phyloP scores from a whole-genome alignment of 2,329 filamentous ascomycete species.

The Metarhizium anisopliae region DNA sequence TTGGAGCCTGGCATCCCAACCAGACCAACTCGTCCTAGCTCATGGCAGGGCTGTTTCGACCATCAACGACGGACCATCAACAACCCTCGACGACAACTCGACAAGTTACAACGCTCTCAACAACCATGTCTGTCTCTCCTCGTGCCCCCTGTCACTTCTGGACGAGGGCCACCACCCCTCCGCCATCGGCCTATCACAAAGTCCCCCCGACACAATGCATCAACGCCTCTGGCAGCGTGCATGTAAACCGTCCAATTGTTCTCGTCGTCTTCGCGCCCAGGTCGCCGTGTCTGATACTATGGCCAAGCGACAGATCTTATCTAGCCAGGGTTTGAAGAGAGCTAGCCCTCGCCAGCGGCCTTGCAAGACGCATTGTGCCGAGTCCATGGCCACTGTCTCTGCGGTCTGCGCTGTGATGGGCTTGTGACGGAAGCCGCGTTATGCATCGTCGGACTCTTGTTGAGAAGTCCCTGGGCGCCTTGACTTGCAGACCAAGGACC shows the following conservation, averaged over 20 bases:
- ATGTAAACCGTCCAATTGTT: constrained; percentile 10
- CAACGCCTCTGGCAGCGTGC: constrained; percentile 11
- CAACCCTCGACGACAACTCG: no score
- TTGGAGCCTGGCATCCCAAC: not conserved
- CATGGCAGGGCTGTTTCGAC: not conserved
- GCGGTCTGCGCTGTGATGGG: constrained; percentile 1
- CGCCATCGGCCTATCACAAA: constrained; percentile 5
- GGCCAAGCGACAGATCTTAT: not conserved
- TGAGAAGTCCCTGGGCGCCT: not conserved
- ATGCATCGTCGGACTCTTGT: not conserved
- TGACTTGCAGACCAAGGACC: not conserved
- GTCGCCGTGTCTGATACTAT: not conserved
- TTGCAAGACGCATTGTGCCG: not conserved
- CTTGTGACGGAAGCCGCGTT: constrained; percentile 2
- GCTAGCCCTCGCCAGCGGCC: not conserved
- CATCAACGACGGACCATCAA: not conserved
- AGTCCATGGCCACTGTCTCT: not conserved
- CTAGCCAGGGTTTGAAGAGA: not conserved
- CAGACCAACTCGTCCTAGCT: not conserved
- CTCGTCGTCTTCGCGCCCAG: constrained; percentile 10
- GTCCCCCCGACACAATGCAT: constrained; percentile 5
- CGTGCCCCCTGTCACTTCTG: not conserved
- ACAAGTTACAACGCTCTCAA: no score
- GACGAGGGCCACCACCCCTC: not conserved
- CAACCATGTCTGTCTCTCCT: not conserved